Conservation (phyloP, 2,329 filamentous ascomycete genomes). For the Colletotrichum eremochloae region DNA sequence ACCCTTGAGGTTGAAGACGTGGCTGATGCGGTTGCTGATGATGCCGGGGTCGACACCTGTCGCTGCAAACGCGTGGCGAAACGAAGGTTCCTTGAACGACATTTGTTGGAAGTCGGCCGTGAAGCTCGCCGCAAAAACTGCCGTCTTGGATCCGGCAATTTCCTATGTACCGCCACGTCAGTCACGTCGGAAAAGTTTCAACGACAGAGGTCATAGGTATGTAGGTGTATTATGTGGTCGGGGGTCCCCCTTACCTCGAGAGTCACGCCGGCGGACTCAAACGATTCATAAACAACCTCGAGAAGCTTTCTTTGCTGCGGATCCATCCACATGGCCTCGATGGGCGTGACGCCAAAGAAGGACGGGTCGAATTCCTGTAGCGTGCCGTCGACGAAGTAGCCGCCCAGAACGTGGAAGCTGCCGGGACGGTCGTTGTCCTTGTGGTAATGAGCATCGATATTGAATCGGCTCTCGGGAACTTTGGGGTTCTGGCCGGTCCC, state of each 20-base stretch:
- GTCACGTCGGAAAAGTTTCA: too few relatives aligned
- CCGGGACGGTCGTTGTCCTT: constrained; percentile 43
- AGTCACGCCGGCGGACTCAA: constrained; percentile 54
- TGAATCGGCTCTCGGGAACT: constrained; percentile 46
- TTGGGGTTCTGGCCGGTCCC: constrained; percentile 6
- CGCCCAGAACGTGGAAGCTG: constrained; percentile 41
- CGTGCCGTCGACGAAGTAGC: constrained; percentile 49
- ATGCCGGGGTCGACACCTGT: constrained; percentile 53
- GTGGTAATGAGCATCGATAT: constrained; percentile 45
- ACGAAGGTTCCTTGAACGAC: constrained; percentile 36
- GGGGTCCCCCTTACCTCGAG: constrained; percentile 43
- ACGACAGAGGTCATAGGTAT: too few relatives aligned
- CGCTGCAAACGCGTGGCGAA: constrained; percentile 33
- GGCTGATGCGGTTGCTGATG: constrained; percentile 53
- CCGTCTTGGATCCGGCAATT: constrained; percentile 47
- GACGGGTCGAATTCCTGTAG: constrained; percentile 51
- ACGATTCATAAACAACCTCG: constrained; percentile 57
- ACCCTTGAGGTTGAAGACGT: constrained; percentile 55
- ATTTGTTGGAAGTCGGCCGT: constrained; percentile 46
- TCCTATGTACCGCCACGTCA: too few relatives aligned
- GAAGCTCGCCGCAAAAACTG: constrained; percentile 49
- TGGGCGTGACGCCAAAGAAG: constrained; percentile 56
- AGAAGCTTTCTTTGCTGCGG: constrained; percentile 58
- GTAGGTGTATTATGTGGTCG: too few relatives aligned
- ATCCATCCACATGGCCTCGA: constrained; percentile 56